Base-by-base conservation (phyloP, 192 early-diverging fungal genomes). In the Rhizophagus clarus region DNA sequence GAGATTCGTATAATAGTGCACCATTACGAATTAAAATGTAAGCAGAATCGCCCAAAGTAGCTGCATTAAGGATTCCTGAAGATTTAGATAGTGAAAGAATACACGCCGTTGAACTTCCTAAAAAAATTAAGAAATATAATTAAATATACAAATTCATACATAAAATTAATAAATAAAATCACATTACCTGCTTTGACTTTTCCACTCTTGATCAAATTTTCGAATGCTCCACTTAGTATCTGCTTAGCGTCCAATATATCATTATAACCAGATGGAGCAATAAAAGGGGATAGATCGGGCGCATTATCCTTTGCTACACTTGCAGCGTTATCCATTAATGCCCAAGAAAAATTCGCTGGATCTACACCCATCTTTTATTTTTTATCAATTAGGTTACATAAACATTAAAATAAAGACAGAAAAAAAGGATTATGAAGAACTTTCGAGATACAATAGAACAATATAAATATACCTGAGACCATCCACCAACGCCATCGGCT, bases 401-500 rank as follows among this genome's bases (percentile, higher is more conserved):
- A 66, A 74, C 20, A 73, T 9, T 29, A 71, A 68, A 74, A 81
- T 34, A 45, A 32, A 31, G 49, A 81, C 2, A 26, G n/a, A n/a
- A 77, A 37, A 75, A 68, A 61, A 81, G 26, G 47, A 45, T 10
- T 79, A 79, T 37, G 22, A 80, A 20, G 76, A 71, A 60, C 5
- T 3, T 45, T 45, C 12, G 42, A 45, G 42, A 5, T 40, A 40
- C 37, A 40, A 40, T 40, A 40, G 8, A 34, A 45, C 11, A 45
- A 45, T n/a, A 12, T 12, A 45, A 74, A 26, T 81, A 84, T 26
- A 90, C 89, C 79, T 88, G 85, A 70, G 87, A 73, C 89, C 89
- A 90, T 61, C 89, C 89, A 61, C 89, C 89, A 32, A 90, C 89
- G 61, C 89, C 89, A 72, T 90, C 89, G 0, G 89, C 89, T 28